phyloP scores from a whole-genome alignment of 1,284 basidiomycete genomes.

The Agroathelia rolfsii region DNA sequence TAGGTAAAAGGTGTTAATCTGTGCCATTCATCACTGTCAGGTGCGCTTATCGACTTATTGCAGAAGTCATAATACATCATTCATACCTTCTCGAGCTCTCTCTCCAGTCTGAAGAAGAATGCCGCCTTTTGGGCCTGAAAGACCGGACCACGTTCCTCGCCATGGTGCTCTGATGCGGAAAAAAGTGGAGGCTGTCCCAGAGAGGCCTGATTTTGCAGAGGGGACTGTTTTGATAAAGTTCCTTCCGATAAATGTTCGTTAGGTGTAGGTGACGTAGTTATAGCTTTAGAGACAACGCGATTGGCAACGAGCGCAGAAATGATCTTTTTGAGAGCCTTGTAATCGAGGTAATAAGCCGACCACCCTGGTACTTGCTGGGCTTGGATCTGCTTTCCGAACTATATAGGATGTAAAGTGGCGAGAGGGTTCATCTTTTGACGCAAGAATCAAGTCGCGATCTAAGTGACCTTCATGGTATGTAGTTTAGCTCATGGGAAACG shows the following conservation, averaged over 20 bases:
- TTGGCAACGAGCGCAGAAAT: conserved; percentile 96
- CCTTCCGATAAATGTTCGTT: conserved; percentile 9
- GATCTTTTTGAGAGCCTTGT: conserved; percentile 98
- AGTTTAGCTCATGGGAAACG: too few species aligned
- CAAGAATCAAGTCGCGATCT: too few species aligned
- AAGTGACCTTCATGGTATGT: too few species aligned
- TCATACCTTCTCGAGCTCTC: conserved; percentile 91
- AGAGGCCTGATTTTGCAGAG: conserved; percentile 15
- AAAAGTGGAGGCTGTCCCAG: conserved; percentile 46
- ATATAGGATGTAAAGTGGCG: conserved; percentile 10
- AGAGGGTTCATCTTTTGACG: too few species aligned
- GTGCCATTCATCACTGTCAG: conserved; percentile 3
- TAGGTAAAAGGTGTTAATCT: conserved; percentile 99
- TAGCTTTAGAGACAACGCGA: conserved; percentile 41
- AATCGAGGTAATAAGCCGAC: conserved; percentile 95
- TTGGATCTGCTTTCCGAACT: conserved; percentile 99
- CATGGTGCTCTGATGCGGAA: conserved; percentile 46
- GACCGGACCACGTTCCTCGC: conserved; percentile 60
- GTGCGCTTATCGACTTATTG: conserved; percentile 2
- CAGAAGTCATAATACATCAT: conserved; percentile 6
- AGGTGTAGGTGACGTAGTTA: conserved; percentile 9
- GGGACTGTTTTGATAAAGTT: conserved; percentile 10
- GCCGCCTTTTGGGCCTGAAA: conserved; percentile 94
- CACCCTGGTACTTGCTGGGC: conserved; percentile 96
- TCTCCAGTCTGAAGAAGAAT: conserved; percentile 98